These are phyloP conservation scores for Sarocladiaceae sp. DNA, from an alignment of 2,329 filamentous ascomycete genomes.

Conservation along the genomic window DNA sequence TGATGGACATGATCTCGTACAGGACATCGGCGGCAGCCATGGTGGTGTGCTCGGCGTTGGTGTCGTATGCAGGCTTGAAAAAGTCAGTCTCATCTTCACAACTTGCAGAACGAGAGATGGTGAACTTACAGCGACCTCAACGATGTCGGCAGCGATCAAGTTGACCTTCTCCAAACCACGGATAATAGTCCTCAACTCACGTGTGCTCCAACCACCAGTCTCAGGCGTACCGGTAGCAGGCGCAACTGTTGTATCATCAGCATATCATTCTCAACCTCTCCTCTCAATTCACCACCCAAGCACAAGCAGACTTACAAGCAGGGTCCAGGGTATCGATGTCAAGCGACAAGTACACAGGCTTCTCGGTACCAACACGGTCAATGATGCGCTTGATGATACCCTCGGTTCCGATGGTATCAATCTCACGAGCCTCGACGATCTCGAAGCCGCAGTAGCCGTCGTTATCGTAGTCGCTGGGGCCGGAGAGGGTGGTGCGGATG, in stretches of 20 bases:
- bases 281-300: too few species aligned
- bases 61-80: conserved; percentile 59
- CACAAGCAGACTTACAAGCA: conserved; percentile 20
- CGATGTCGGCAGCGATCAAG: conserved; percentile 83
- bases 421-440: conserved; percentile 80
- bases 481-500: conserved; percentile 77
- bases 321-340: conserved; percentile 91
- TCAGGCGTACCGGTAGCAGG: conserved; percentile 86
- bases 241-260: conserved; percentile 19
- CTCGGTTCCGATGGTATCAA: conserved; percentile 72
- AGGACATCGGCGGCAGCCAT: conserved; percentile 68
- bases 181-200: conserved; percentile 80
- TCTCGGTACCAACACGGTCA: conserved; percentile 65
- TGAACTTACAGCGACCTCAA: conserved; percentile 52
- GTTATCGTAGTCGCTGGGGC: conserved; percentile 77
- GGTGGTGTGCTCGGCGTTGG: conserved; percentile 68
- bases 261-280: too few species aligned
- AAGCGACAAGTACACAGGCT: conserved; percentile 86
- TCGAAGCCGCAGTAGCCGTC: conserved; percentile 82
- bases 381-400: conserved; percentile 71
- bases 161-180: conserved; percentile 79
- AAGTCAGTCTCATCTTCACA: fast-evolving
- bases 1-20: conserved; percentile 76
- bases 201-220: conserved; percentile 85
- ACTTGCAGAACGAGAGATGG: too few species aligned